Conservation (phyloP, 345 rosid genomes). For the Kernera saxatilis region DNA sequence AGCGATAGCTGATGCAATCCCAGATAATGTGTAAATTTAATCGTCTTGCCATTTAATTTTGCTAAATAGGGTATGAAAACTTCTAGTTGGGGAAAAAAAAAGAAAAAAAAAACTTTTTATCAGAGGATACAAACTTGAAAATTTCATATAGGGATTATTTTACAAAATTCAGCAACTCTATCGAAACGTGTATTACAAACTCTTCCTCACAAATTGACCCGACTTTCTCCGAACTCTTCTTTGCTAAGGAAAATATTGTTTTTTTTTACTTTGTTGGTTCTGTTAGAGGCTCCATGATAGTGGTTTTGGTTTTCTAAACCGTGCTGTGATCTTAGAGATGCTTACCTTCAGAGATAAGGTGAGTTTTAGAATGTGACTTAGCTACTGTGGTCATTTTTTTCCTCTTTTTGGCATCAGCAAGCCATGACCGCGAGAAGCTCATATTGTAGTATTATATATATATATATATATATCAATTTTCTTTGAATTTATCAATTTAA, state of each 20-base stretch:
- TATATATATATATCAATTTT: no score
- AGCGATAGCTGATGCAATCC: no score
- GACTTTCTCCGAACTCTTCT: not conserved
- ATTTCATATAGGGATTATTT: not conserved
- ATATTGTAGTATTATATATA: no score
- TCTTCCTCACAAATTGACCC: not conserved
- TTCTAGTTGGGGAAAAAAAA: no score
- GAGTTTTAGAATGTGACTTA: not conserved
- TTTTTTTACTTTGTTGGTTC: not conserved
- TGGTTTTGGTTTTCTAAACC: not conserved
- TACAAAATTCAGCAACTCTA: not conserved
- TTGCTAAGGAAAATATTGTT: not conserved
- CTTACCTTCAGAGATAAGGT: not conserved
- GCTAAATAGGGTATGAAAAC: no score
- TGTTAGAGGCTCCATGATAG: not conserved
- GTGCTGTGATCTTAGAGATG: not conserved
- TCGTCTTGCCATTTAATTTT: no score
- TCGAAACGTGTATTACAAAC: not conserved
- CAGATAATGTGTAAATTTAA: no score
- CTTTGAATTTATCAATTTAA: no score
- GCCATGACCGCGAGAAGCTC: no score
- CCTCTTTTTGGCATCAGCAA: constrained; percentile 40
- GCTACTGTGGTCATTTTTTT: not conserved
- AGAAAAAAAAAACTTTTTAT: no score
- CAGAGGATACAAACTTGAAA: no score